Percentiles rank a stretch among this genome's conserved stretches.
Conservation (phyloP, 2,329 filamentous ascomycete species). For the Beauveria caledonica region DNA sequence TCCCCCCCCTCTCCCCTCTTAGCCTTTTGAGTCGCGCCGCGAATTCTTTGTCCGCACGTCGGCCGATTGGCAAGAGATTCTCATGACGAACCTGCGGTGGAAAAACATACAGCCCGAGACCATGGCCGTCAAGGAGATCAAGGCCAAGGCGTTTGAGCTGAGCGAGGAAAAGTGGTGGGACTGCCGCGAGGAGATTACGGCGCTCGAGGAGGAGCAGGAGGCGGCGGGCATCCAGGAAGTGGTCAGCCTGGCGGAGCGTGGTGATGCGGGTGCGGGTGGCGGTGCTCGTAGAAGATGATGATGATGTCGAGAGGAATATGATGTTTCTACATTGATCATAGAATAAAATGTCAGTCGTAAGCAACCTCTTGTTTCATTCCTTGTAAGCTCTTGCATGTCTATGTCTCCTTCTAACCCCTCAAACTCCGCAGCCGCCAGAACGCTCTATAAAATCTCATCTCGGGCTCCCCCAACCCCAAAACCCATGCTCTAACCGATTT, state of each 20-base stretch:
- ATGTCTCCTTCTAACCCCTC: too few species aligned
- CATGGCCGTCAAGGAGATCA: slow-evolving; percentile 80
- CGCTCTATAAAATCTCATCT: too few species aligned
- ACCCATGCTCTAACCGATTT: background rate
- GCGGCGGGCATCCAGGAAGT: slow-evolving; percentile 92
- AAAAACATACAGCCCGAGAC: slow-evolving; percentile 59
- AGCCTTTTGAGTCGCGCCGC: slow-evolving; percentile 81
- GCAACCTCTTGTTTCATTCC: too few species aligned
- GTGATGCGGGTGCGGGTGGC: slow-evolving; percentile 38
- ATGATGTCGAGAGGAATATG: background rate
- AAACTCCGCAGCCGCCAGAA: background rate
- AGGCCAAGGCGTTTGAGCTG: slow-evolving; percentile 79
- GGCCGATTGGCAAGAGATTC: slow-evolving; percentile 80
- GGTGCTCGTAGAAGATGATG: slow-evolving; percentile 25
- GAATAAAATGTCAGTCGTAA: too few species aligned
- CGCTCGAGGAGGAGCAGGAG: slow-evolving; percentile 91
- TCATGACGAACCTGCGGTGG: slow-evolving; percentile 67
- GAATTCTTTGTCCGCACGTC: slow-evolving; percentile 90
- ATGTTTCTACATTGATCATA: background rate
- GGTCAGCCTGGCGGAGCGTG: slow-evolving; percentile 72
- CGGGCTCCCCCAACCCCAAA: background rate
- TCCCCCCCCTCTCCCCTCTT: slow-evolving; percentile 12
- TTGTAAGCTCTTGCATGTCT: too few species aligned
- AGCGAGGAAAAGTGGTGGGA: slow-evolving; percentile 99
- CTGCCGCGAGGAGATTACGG: slow-evolving; percentile 84